A percentile compares a stretch with the other conserved stretches of the same genome.
These are phyloP conservation scores for Laburnicola sp. DNA, from an alignment of 2,329 filamentous ascomycete genomes.

Conservation along the genomic window DNA sequence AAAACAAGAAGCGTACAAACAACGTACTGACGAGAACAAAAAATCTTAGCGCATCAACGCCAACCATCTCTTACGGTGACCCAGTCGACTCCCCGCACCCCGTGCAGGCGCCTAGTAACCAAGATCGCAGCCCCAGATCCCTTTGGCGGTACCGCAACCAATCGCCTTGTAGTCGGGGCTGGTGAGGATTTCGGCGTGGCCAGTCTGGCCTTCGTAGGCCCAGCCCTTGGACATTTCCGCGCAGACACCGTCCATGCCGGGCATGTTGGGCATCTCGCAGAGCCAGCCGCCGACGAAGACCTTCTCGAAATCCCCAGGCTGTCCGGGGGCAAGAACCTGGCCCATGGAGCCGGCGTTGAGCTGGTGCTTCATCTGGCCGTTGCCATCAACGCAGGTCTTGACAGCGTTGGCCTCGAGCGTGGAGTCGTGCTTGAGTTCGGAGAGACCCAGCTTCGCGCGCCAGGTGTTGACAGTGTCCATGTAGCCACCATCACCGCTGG, in stretches of 20 bases:
- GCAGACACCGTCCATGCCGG: conserved; percentile 34
- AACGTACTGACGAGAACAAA: conserved; percentile 24
- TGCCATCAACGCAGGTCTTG: conserved; percentile 26
- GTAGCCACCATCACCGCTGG: conserved; percentile 24
- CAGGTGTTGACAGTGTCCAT: conserved; percentile 32
- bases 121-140: conserved; percentile 40
- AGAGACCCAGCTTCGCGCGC: conserved; percentile 34
- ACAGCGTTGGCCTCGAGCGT: conserved; percentile 33
- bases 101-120: conserved; percentile 23
- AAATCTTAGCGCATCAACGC: conserved; percentile 10
- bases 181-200: conserved; percentile 39
- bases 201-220: conserved; percentile 34
- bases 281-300: conserved; percentile 43
- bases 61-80: conserved; percentile 15
- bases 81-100: conserved; percentile 10
- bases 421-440: conserved; percentile 18
- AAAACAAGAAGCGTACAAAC: conserved; percentile 27
- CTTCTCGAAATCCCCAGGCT: conserved; percentile 27
- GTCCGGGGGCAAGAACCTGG: conserved; percentile 36
- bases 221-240: conserved; percentile 28
- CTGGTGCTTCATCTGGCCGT: conserved; percentile 39
- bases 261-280: conserved; percentile 35
- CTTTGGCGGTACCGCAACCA: conserved; percentile 26
- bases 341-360: conserved; percentile 34
- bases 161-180: conserved; percentile 33